A percentile compares a stretch with the other conserved stretches of the same genome.
phyloP scores from a whole-genome alignment of 106 monocot species.

The Acorus gramineus region DNA sequence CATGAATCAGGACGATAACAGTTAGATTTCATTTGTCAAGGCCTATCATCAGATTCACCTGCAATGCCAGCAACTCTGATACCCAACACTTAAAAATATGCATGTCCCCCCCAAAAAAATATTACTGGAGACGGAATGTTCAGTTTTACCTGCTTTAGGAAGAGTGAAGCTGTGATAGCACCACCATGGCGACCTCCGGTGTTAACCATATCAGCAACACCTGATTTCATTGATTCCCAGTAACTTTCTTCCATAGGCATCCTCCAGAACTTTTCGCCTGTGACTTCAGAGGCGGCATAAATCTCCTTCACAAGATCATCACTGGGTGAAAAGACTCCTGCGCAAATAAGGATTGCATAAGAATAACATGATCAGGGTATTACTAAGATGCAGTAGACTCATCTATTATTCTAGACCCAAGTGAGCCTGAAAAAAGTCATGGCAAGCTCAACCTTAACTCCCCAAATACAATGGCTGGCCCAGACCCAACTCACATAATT shows the following conservation, averaged over 20 bases:
- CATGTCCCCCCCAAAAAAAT: neutral
- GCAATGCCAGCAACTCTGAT: too few relatives aligned
- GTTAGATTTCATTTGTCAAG: too few relatives aligned
- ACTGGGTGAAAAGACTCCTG: constrained; percentile 78
- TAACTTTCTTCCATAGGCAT: constrained; percentile 94
- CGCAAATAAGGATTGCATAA: neutral
- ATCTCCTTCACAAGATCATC: constrained; percentile 85
- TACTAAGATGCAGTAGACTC: too few relatives aligned
- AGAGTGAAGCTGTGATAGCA: constrained; percentile 86
- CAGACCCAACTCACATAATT: too few relatives aligned
- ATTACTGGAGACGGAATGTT: neutral
- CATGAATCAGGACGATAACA: too few relatives aligned
- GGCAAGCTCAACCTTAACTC: too few relatives aligned
- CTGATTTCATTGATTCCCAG: constrained; percentile 94
- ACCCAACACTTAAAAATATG: too few relatives aligned
- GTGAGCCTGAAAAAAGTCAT: too few relatives aligned
- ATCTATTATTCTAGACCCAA: too few relatives aligned
- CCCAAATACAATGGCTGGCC: too few relatives aligned
- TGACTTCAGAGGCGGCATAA: constrained; percentile 42
- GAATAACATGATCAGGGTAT: too few relatives aligned
- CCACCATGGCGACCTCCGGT: constrained; percentile 84
- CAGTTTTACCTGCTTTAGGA: constrained; percentile 71
- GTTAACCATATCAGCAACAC: constrained; percentile 93
- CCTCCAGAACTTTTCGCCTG: constrained; percentile 89
- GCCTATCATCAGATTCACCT: too few relatives aligned